Percentiles rank a stretch among this genome's conserved stretches.
These are phyloP conservation scores for Hypoxylon trugodes DNA, from an alignment of 495 filamentous ascomycete species.

Conservation along the genomic window DNA sequence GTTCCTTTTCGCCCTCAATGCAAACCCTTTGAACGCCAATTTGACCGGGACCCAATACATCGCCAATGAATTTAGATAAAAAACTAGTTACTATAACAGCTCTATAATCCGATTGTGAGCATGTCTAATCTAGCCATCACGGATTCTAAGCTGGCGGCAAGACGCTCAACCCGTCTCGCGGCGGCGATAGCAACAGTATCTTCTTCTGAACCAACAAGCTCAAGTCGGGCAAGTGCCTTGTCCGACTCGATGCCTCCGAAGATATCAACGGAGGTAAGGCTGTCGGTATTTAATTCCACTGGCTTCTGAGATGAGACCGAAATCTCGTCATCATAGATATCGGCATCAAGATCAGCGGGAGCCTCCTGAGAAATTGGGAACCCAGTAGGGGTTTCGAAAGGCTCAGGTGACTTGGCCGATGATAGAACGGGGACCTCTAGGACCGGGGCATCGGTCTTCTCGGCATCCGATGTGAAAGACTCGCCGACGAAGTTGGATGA, in stretches of 20 bases:
- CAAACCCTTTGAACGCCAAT: conserved; percentile 11
- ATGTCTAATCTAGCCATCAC: conserved; percentile 51
- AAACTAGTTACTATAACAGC: not conserved
- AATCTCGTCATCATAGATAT: conserved; percentile 56
- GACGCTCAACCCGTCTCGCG: conserved; percentile 51
- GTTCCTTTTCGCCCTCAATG: conserved; percentile 28
- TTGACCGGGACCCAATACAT: not conserved
- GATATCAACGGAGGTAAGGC: conserved; percentile 48
- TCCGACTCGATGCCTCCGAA: conserved; percentile 65
- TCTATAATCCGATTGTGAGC: conserved; percentile 48
- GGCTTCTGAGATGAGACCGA: conserved; percentile 33
- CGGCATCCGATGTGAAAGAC: conserved; percentile 57
- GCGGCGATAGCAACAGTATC: conserved; percentile 49
- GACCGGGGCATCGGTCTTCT: conserved; percentile 53
- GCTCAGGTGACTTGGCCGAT: conserved; percentile 44
- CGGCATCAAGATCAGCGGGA: conserved; percentile 31
- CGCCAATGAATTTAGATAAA: not conserved
- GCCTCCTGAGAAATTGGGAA: conserved; percentile 58
- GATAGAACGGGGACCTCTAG: conserved; percentile 53
- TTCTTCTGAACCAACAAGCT: conserved; percentile 64
- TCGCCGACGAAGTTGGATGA: conserved; percentile 56
- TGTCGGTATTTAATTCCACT: conserved; percentile 47
- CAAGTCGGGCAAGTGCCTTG: conserved; percentile 65
- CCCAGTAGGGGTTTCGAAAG: conserved; percentile 45
- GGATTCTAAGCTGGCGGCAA: conserved; percentile 51